Evolutionary conservation across 139 green algal species (phyloP), one percentile per base, ranked within the genome.

Genomic region (Chlamydomonas sp.): DNA sequence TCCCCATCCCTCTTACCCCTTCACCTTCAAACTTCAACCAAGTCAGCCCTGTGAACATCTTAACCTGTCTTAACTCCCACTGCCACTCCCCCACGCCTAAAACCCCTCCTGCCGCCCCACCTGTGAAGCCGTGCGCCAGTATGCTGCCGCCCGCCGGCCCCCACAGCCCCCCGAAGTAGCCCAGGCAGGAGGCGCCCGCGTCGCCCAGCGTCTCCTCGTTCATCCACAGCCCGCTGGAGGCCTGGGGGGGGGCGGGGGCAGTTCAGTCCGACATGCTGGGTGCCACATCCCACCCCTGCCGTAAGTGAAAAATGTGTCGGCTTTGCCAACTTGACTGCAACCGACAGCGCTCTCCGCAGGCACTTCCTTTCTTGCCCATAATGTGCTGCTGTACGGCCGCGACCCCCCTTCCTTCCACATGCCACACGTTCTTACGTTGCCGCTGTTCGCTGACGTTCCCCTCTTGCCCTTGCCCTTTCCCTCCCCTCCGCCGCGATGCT

Each of bases 61-160:
- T 8, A 12, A 20, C 73, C 73, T 78, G 15, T 78, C 73, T 49
- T 8, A 0, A 1, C 58, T 20, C 18, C 58, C 16, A 15, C 10
- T 81, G 7, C 2, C 49, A 6, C 1, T 79, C 59, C 63, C 63
- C 20, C 17, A n/a, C 78, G 20, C 20, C 31, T 2, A 49, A 5
- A 69, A 31, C 5, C 1, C 5, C 7, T 66, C 58, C 58, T 31
- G 63, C 16, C 69, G 9, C 1, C 76, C 7, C 17, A 86, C 91
- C 91, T 17, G 95, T 98, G 92, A 96, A 98, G 57, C 97, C 97
- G 81, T 99, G 95, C 9, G 98, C 96, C 16, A 98, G 61, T 3
- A 99, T 95, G 63, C 71, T 74, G 10, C 62, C 16, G 1, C 93
- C 96, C 17, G 91, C 81, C 8, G 95, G 94, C 16, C 79, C 83